Evolutionary conservation across 345 rosid species (phyloP).

Genomic region (Erodium maritimum): DNA sequence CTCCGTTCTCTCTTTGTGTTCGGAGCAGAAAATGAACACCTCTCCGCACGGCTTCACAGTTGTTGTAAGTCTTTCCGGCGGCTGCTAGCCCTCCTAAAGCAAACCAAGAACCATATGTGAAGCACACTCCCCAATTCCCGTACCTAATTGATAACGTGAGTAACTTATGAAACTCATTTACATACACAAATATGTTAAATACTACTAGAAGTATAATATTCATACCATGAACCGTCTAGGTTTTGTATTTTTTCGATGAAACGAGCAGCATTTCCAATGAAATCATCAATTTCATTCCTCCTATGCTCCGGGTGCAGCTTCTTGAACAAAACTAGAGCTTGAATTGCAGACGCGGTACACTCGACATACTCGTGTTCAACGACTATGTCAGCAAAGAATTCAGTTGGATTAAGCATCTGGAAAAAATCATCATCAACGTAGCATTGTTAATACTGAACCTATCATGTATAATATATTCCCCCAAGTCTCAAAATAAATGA

Average conservation of each 20-base stretch:
- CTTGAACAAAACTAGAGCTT: conserved; percentile 14
- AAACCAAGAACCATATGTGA: conserved; percentile 41
- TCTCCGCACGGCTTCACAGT: conserved; percentile 22
- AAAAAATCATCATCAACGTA: too few relatives aligned
- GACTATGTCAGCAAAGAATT: conserved; percentile 37
- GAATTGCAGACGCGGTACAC: too few relatives aligned
- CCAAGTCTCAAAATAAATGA: background rate
- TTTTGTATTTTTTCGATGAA: conserved; percentile 31
- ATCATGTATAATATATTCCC: too few relatives aligned
- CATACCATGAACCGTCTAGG: conserved; percentile 46
- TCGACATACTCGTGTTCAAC: conserved; percentile 25
- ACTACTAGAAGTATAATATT: background rate
- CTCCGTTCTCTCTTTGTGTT: conserved; percentile 27
- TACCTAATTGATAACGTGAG: conserved; percentile 13
- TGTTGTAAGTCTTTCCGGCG: conserved; percentile 30
- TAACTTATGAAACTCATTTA: too few relatives aligned
- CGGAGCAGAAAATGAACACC: conserved; percentile 35
- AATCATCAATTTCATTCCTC: conserved; percentile 32
- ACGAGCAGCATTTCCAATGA: conserved; percentile 24
- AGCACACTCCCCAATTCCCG: conserved; percentile 53
- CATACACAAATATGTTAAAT: background rate
- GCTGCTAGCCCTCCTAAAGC: conserved; percentile 37
- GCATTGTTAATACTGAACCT: too few relatives aligned
- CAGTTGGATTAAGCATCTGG: conserved; percentile 51
- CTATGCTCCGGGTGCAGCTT: conserved; percentile 36